Conservation (phyloP, 805 yeast species). For the Diddensiella santjacobensis region DNA sequence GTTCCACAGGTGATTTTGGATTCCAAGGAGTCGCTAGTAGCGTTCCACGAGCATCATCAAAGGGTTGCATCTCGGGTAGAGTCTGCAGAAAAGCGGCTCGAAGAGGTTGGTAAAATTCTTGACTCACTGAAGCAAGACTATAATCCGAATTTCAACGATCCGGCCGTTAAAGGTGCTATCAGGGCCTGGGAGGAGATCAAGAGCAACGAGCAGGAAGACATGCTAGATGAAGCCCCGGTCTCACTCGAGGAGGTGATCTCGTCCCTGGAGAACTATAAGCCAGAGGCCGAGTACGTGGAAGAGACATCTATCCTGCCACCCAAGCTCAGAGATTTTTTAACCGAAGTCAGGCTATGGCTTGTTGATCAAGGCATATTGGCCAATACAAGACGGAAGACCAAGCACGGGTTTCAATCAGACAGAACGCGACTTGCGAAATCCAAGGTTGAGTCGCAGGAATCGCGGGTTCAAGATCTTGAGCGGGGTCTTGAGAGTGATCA, state of each 20-base stretch:
- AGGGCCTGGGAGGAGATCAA: constrained; percentile 35
- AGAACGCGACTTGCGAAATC: constrained; percentile 17
- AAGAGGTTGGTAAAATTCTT: constrained; percentile 36
- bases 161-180: constrained; percentile 75
- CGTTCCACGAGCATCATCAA: constrained; percentile 3
- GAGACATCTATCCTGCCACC: constrained; percentile 2
- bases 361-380: constrained; percentile 20
- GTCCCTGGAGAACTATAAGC: constrained; percentile 12
- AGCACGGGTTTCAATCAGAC: constrained; percentile 12
- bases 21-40: constrained; percentile 5
- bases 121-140: constrained; percentile 51
- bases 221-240: neutral
- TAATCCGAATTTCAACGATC: constrained; percentile 81
- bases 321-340: neutral
- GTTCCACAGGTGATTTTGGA: constrained; percentile 17
- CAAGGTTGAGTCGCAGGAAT: constrained; percentile 18
- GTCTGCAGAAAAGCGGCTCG: constrained; percentile 1
- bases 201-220: constrained; percentile 24
- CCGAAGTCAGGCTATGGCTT: constrained; percentile 14
- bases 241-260: constrained; percentile 1
- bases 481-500: constrained; percentile 17
- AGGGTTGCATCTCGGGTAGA: neutral
- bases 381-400: neutral
- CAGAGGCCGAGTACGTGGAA: neutral
- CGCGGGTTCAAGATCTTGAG: constrained; percentile 20